phyloP scores from a whole-genome alignment of 2,329 filamentous ascomycete genomes.

The Kalaharituber pfeilii region DNA sequence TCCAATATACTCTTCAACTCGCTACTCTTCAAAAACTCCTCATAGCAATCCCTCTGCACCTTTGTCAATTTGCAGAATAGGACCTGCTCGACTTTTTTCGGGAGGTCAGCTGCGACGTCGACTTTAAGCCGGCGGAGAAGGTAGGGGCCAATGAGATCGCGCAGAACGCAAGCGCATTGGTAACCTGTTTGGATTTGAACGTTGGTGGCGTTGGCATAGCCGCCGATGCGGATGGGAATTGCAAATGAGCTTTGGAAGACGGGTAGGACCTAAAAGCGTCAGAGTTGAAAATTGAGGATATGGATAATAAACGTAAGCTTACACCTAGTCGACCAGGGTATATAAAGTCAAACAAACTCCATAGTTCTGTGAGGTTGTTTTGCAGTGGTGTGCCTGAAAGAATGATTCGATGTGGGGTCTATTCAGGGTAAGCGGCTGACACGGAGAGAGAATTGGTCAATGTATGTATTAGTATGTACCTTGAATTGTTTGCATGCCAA shows the following conservation, averaged over 20 bases:
- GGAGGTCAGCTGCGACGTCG: slow-evolving; percentile 83
- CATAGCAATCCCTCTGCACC: slow-evolving; percentile 62
- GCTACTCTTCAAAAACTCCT: slow-evolving; percentile 61
- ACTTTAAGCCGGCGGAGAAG: slow-evolving; percentile 81
- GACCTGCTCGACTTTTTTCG: slow-evolving; percentile 90
- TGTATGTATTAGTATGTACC: slow-evolving; percentile 5
- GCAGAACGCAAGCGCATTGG: slow-evolving; percentile 82
- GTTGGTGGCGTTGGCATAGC: slow-evolving; percentile 89
- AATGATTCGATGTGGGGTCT: slow-evolving; percentile 78
- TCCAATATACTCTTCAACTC: slow-evolving; percentile 71
- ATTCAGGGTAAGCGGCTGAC: slow-evolving; percentile 23
- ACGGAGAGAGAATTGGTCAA: background rate
- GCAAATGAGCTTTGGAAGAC: slow-evolving; percentile 86
- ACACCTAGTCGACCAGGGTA: slow-evolving; percentile 87
- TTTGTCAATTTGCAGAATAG: slow-evolving; percentile 84
- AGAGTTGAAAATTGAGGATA: background rate
- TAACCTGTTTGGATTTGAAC: slow-evolving; percentile 86
- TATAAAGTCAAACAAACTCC: slow-evolving; percentile 95
- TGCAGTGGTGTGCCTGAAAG: slow-evolving; percentile 95
- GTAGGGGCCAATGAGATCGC: slow-evolving; percentile 85
- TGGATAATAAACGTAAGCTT: background rate
- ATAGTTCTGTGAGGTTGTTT: slow-evolving; percentile 86
- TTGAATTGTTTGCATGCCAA: slow-evolving; percentile 84
- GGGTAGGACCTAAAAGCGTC: slow-evolving; percentile 39
- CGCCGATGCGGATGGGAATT: slow-evolving; percentile 78